Evolutionary conservation across 805 yeast genomes (phyloP).

Genomic region (Metschnikowia matae): DNA sequence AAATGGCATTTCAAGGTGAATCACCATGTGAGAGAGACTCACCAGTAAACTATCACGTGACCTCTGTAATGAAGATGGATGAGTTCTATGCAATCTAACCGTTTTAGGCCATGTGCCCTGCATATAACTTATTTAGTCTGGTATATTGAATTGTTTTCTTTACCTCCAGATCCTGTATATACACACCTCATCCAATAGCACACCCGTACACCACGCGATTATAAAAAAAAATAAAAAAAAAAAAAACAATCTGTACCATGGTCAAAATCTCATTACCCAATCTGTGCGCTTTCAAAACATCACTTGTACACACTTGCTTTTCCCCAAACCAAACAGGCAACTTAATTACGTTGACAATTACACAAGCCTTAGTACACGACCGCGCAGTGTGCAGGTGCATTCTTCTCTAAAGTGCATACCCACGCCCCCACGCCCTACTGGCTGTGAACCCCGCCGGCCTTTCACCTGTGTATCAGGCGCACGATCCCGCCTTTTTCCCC

Average conservation of each 20-base stretch:
- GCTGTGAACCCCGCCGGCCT: not conserved
- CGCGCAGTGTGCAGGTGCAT: slow-evolving; percentile 1
- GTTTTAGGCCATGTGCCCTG: too few species aligned
- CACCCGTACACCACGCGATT: not conserved
- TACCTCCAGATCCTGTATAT: too few species aligned
- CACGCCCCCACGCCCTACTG: too few species aligned
- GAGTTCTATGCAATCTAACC: too few species aligned
- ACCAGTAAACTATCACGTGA: too few species aligned
- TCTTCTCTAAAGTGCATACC: not conserved
- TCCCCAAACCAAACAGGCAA: slow-evolving; percentile 1
- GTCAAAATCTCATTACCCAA: not conserved
- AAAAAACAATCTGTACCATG: not conserved
- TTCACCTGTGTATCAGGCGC: not conserved
- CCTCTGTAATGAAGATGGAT: too few species aligned
- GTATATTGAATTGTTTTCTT: too few species aligned
- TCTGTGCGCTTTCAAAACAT: slow-evolving; percentile 1
- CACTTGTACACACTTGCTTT: slow-evolving; percentile 4
- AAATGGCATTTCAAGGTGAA: too few species aligned
- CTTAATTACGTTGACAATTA: slow-evolving; percentile 1
- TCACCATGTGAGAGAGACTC: too few species aligned
- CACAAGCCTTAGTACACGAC: not conserved
- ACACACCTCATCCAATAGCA: too few species aligned
- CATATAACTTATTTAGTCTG: too few species aligned
- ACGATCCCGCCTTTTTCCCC: not conserved
- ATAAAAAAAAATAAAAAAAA: too few species aligned